Percentiles rank a stretch among this genome's conserved stretches.
Evolutionary conservation across 306 rosid genomes (phyloP).

Genomic region (Quercus robur): DNA sequence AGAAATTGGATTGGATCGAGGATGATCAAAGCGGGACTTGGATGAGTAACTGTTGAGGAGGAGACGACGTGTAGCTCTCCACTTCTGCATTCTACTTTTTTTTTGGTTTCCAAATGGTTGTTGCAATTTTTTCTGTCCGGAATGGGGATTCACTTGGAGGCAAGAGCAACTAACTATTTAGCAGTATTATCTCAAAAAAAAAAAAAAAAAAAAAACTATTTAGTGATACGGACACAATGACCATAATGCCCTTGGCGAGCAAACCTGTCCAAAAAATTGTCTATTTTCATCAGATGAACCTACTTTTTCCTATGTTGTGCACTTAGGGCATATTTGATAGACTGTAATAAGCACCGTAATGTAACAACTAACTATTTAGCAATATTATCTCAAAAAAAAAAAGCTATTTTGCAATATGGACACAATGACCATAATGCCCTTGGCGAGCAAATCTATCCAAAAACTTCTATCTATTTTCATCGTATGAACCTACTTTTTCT

Average conservation of each 20-base stretch:
- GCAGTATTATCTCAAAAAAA: too few relatives aligned
- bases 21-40: conserved; percentile 20
- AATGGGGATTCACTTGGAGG: not conserved
- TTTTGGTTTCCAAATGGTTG: not conserved
- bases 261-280: too few relatives aligned
- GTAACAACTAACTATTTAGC: too few relatives aligned
- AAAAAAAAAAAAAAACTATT: too few relatives aligned
- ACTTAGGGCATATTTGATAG: too few relatives aligned
- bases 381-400: too few relatives aligned
- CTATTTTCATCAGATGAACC: too few relatives aligned
- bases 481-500: too few relatives aligned
- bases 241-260: not conserved
- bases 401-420: not conserved
- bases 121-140: not conserved
- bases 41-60: conserved; percentile 34
- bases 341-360: too few relatives aligned
- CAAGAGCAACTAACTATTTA: not conserved
- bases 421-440: not conserved
- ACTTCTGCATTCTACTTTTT: conserved; percentile 38
- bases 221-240: not conserved
- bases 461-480: too few relatives aligned
- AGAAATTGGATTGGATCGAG: conserved; percentile 8
- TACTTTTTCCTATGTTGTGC: too few relatives aligned
- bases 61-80: conserved; percentile 35
- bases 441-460: too few relatives aligned